Base-by-base conservation (phyloP, 345 rosid genomes). In the Geranium rotundifolium region DNA sequence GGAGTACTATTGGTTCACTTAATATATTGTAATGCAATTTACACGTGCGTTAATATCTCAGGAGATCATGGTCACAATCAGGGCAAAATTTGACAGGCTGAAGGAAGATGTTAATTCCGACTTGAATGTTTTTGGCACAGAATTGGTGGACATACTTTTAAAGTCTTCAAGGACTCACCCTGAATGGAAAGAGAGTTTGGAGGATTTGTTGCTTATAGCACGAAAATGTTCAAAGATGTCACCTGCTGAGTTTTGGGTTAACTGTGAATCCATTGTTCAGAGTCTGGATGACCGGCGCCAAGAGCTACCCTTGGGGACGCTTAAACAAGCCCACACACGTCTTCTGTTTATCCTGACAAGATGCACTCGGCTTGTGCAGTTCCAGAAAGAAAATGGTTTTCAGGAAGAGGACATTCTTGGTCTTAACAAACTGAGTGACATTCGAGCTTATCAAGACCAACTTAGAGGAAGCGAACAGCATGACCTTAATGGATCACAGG, bases 21-120 rank as follows among this genome's bases (percentile, higher is more conserved):
- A 65, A 46, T 46, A 12, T 14, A 46, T 12, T 46, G 6, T 14
- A 46, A 46, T 46, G 52, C 52, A 46, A 14, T 46, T 46, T 46
- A 46, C 16, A 2, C 3, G 41, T 46, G 52, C 3, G 15, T 46
- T 46, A 7, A 9, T 46, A 14, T 60, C 65, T 4, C 73, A 93
- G 99, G 97, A 93, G 82, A 69, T 86, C 67, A 79, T 88, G 91
- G 72, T 80, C 54, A 97, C 92, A 20, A 82, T 86, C 57, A 84
- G 88, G 67, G 81, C 84, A 4, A 93, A 90, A 73, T 93, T 93
- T 69, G 90, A 86, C 68, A 83, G 69, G 71, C 74, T 90, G 64
- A 93, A 93, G 82, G 99, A 88, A 68, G 99, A 93, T 69, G 99
- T 93, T 56, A 72, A 90, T 77, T 73, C 85, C 57, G 99, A 93